phyloP scores from a whole-genome alignment of 148 eudicot species.

The Rhododendron kiyosumense region DNA sequence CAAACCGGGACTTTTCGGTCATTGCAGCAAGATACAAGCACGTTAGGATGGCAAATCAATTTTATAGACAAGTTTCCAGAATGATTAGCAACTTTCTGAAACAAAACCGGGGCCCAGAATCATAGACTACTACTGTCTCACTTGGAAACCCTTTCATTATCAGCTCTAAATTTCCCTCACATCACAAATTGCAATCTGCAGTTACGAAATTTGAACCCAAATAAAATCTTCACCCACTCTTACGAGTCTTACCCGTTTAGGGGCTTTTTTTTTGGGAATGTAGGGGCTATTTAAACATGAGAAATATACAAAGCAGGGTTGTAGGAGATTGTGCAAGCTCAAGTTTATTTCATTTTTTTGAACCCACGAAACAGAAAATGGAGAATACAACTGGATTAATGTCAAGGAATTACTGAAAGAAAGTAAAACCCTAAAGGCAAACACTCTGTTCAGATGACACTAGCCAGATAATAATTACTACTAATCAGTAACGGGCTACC shows the following conservation, averaged over 20 bases:
- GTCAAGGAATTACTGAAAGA: not conserved
- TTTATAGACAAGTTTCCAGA: not conserved
- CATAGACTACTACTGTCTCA: not conserved
- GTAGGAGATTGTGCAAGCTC: not conserved
- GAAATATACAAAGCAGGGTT: not conserved
- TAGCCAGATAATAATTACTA: not conserved
- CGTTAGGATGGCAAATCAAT: not conserved
- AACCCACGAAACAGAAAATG: not conserved
- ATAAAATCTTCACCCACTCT: not conserved
- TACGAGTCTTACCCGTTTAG: not conserved
- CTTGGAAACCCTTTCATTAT: not conserved
- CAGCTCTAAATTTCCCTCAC: not conserved
- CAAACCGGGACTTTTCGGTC: not conserved
- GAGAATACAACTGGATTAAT: not conserved
- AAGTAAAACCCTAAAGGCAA: not conserved
- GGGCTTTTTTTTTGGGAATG: not conserved
- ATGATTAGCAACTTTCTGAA: not conserved
- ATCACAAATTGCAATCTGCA: not conserved
- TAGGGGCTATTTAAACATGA: not conserved
- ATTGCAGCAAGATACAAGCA: not conserved
- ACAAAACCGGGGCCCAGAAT: not conserved
- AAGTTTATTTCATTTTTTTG: not conserved
- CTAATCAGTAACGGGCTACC: not conserved
- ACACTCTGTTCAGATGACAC: not conserved
- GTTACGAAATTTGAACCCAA: not conserved